Evolutionary conservation across 257 asterid species (phyloP).

Genomic region (Osmanthus fragrans): DNA sequence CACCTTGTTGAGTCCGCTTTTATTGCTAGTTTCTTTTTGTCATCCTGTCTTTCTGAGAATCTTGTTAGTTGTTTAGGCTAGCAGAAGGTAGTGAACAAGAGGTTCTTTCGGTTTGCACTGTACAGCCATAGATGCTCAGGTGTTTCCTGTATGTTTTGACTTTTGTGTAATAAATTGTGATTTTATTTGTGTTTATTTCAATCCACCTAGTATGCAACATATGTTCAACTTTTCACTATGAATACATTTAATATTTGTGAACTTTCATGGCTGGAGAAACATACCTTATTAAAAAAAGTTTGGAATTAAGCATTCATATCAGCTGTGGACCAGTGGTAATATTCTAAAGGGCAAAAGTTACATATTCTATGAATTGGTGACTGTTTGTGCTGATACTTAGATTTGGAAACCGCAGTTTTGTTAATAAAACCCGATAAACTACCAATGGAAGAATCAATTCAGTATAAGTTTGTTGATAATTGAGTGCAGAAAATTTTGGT

Average conservation of each 20-base stretch:
- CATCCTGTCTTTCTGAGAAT: slow-evolving; percentile 24
- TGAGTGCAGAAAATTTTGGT: background rate
- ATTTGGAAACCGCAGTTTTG: background rate
- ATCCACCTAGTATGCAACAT: slow-evolving; percentile 15
- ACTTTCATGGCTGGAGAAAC: background rate
- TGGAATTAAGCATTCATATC: background rate
- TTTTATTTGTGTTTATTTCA: slow-evolving; percentile 17
- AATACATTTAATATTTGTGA: slow-evolving; percentile 19
- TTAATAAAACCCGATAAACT: slow-evolving; percentile 15
- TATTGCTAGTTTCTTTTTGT: slow-evolving; percentile 25
- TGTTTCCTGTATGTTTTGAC: slow-evolving; percentile 13
- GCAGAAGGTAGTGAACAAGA: slow-evolving; percentile 44
- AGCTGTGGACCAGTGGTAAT: background rate
- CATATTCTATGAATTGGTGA: background rate
- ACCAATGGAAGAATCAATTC: slow-evolving; percentile 3
- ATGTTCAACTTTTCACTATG: background rate
- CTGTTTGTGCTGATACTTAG: slow-evolving; percentile 10
- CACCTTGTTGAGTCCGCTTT: slow-evolving; percentile 40
- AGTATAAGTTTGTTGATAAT: background rate
- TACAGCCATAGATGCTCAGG: slow-evolving; percentile 48
- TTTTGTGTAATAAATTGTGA: slow-evolving; percentile 24
- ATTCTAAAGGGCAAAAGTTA: background rate
- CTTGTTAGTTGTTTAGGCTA: slow-evolving; percentile 50
- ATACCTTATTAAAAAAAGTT: background rate
- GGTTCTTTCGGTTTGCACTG: slow-evolving; percentile 47